Evolutionary conservation across 2,329 filamentous ascomycete species (phyloP), one percentile per base, ranked within the genome.

Genomic region (Colletotrichum sp.): DNA sequence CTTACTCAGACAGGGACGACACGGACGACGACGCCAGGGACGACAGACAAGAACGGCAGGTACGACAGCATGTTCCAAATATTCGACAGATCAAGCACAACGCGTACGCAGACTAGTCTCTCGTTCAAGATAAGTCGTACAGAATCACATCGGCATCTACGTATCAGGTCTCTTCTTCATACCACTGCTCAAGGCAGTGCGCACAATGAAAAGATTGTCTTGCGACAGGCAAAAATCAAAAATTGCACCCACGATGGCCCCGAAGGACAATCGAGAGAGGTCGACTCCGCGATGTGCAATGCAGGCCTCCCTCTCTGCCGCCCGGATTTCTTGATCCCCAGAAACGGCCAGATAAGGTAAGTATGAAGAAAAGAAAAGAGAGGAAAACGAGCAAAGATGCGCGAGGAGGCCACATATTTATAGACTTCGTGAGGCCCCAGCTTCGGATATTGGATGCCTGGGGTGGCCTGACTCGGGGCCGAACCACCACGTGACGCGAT

Each of bases 301-400:
- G 87, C 87, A 89, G 87, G 86, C 84, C 83, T 84, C 82, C 85
- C 84, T 80, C 80, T 81, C 85, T 88, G 84, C 82, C 79, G 79
- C 72, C 80, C 80, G 81, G 82, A 78, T 80, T 85, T 86, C 85
- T 77, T 89, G 87, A 89, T 82, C 87, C 81, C 81, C 82, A 80
- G 6, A 34, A 34, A 78, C 79, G 77, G 80, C 84, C 82, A 81
- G 83, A 84, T 83, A 89, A 89, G 87, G 86, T 88, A 89, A 89
- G 88, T 89, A 89, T 89, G 85, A 86, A 86, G 84, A 78, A 70
- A 59, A 52, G 1, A 5, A 10, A 18, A 24, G 36, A 18, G 36
- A 39, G 26, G 36, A 62, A 70, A 68, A 15, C 24, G 16, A 6
- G 36, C 9, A 49, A 13, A 44, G 30, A 15, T 0, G 55, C n/a